These are phyloP conservation scores for Suillus clintonianus DNA, from an alignment of 768 basidiomycete genomes.

Conservation along the genomic window DNA sequence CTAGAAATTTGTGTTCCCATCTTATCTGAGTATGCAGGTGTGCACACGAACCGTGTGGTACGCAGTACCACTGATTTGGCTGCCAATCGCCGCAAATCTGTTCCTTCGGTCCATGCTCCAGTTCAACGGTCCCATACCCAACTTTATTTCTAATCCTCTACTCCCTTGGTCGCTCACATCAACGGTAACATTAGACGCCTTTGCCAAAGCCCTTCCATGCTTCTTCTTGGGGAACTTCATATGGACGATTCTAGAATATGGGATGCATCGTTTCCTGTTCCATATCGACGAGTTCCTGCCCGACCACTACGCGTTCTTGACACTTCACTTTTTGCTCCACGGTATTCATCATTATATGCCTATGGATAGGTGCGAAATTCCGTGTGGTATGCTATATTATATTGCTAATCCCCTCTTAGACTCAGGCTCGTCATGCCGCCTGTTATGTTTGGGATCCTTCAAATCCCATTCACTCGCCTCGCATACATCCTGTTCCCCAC, in stretches of 20 bases:
- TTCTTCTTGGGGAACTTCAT: slow-evolving; percentile 86
- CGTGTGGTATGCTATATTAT: not conserved
- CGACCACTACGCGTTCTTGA: slow-evolving; percentile 76
- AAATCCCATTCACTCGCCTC: slow-evolving; percentile 84
- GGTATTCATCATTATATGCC: slow-evolving; percentile 98
- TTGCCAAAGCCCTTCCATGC: slow-evolving; percentile 59
- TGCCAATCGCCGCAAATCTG: slow-evolving; percentile 81
- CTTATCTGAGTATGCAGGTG: slow-evolving; percentile 42
- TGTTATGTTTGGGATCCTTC: slow-evolving; percentile 70
- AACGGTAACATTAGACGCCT: slow-evolving; percentile 50
- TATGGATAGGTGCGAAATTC: slow-evolving; percentile 76
- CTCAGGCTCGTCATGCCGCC: slow-evolving; percentile 98
- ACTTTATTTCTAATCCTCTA: slow-evolving; percentile 56
- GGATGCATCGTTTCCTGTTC: slow-evolving; percentile 95
- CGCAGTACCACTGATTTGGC: slow-evolving; percentile 89
- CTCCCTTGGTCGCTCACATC: slow-evolving; percentile 54
- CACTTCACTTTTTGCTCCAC: slow-evolving; percentile 89
- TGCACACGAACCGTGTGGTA: slow-evolving; percentile 91
- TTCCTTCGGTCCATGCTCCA: slow-evolving; percentile 81
- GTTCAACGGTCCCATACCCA: slow-evolving; percentile 71
- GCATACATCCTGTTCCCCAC: slow-evolving; percentile 82
- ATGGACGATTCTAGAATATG: slow-evolving; percentile 95
- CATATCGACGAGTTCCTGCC: slow-evolving; percentile 89
- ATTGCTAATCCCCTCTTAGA: slow-evolving; percentile 35
- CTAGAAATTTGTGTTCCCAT: not conserved